Percentiles rank a stretch among this genome's conserved stretches.
Evolutionary conservation across 495 filamentous ascomycete species (phyloP).

Genomic region (Pseudoneurospora amorphoporcata): DNA sequence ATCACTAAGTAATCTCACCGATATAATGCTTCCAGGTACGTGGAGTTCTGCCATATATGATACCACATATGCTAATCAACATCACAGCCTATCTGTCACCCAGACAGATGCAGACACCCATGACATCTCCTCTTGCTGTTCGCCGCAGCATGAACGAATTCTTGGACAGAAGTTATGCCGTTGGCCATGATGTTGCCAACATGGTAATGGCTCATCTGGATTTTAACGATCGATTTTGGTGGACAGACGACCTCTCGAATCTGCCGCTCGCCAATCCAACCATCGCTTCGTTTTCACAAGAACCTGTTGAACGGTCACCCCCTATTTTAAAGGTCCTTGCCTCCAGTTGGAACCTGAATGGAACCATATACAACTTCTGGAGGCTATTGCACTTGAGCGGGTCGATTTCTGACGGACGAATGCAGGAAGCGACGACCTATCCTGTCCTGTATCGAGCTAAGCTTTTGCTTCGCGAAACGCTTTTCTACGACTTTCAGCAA

Average conservation of each 20-base stretch:
- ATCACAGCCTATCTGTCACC: conserved; percentile 31
- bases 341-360: conserved; percentile 37
- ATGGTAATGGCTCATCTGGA: conserved; percentile 35
- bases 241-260: conserved; percentile 38
- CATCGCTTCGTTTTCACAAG: conserved; percentile 29
- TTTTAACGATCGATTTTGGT: conserved; percentile 42
- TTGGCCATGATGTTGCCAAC: conserved; percentile 25
- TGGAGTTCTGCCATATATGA: background rate
- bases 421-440: conserved; percentile 29
- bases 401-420: conserved; percentile 30
- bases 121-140: conserved; percentile 37
- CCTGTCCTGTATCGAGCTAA: conserved; percentile 39
- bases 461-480: conserved; percentile 35
- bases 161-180: conserved; percentile 32
- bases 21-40: conserved; percentile 37
- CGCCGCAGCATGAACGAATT: conserved; percentile 42
- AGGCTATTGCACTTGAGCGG: conserved; percentile 35
- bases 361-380: conserved; percentile 34
- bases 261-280: conserved; percentile 34
- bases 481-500: conserved; percentile 41
- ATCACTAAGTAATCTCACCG: conserved; percentile 29
- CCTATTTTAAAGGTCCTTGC: conserved; percentile 34
- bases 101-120: conserved; percentile 36
- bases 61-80: background rate
- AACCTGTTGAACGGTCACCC: conserved; percentile 29